phyloP scores from a whole-genome alignment of 2,329 filamentous ascomycete species.

The Neofusicoccum sp. region DNA sequence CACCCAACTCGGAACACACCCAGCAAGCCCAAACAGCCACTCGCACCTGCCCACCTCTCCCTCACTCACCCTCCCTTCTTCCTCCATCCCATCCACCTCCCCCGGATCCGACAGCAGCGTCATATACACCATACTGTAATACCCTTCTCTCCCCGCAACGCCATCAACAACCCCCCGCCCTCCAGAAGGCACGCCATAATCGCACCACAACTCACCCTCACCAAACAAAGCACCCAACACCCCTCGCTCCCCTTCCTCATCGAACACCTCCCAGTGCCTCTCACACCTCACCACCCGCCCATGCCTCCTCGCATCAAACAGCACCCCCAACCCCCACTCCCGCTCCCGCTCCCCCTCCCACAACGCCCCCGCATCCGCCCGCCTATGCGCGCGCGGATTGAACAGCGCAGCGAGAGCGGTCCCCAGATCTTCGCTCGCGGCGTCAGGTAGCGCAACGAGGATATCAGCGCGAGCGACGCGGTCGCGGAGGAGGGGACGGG shows the following conservation, averaged over 20 bases:
- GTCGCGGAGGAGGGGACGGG: neutral
- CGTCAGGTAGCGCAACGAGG: neutral
- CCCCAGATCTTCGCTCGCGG: no score
- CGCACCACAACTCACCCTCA: neutral
- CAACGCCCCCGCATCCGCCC: neutral
- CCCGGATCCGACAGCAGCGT: neutral
- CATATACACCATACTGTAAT: neutral
- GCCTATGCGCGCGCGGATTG: neutral
- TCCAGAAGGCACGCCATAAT: no score
- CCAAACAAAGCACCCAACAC: neutral
- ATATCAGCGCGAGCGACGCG: constrained; percentile 21
- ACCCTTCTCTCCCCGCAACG: neutral
- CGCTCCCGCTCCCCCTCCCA: neutral
- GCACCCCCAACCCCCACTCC: neutral
- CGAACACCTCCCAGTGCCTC: neutral
- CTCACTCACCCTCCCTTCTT: neutral
- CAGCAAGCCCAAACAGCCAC: no score
- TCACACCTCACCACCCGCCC: neutral
- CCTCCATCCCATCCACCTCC: neutral
- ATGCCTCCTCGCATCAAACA: neutral
- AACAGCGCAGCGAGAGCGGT: neutral
- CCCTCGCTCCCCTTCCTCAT: neutral
- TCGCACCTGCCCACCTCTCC: neutral
- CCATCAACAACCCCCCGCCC: neutral
- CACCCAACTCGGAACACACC: no score